Conservation (phyloP, 805 yeast genomes). For the Kazachstania bromeliacearum region DNA sequence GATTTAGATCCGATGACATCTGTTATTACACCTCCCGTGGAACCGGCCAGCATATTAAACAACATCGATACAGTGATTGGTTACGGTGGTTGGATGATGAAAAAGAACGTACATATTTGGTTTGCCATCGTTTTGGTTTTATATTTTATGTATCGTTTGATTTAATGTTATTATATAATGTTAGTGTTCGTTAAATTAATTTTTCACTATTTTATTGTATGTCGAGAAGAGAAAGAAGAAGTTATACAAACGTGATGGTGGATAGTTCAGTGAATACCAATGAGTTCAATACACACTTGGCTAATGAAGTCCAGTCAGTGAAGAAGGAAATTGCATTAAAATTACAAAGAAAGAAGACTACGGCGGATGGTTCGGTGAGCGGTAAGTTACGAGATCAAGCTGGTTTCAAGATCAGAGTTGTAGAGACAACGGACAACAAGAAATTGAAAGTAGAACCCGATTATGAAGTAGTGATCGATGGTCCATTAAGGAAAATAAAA, state of each 20-base stretch:
- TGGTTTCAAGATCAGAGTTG: conserved; percentile 26
- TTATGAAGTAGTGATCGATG: conserved; percentile 35
- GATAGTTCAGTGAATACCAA: too few relatives aligned
- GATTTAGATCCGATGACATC: too few relatives aligned
- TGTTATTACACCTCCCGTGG: too few relatives aligned
- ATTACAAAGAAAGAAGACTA: too few relatives aligned
- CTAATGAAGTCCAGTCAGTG: too few relatives aligned
- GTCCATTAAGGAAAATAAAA: conserved; percentile 52
- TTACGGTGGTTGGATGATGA: conserved; percentile 20
- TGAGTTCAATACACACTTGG: too few relatives aligned
- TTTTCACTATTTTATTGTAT: neutral
- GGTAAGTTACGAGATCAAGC: conserved; percentile 19
- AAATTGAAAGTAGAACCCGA: conserved; percentile 51
- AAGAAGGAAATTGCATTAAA: too few relatives aligned
- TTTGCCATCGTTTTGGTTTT: conserved; percentile 1
- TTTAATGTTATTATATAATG: neutral
- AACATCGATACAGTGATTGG: conserved; percentile 13
- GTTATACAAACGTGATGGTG: too few relatives aligned
- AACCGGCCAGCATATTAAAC: too few relatives aligned
- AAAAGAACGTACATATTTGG: conserved; percentile 8
- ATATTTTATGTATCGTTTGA: too few relatives aligned
- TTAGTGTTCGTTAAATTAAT: neutral
- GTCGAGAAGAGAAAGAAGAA: too few relatives aligned
- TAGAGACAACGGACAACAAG: conserved; percentile 29
- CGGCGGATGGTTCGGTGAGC: too few relatives aligned